Evolutionary conservation across 306 rosid species (phyloP).

Genomic region (Fagus crenata): DNA sequence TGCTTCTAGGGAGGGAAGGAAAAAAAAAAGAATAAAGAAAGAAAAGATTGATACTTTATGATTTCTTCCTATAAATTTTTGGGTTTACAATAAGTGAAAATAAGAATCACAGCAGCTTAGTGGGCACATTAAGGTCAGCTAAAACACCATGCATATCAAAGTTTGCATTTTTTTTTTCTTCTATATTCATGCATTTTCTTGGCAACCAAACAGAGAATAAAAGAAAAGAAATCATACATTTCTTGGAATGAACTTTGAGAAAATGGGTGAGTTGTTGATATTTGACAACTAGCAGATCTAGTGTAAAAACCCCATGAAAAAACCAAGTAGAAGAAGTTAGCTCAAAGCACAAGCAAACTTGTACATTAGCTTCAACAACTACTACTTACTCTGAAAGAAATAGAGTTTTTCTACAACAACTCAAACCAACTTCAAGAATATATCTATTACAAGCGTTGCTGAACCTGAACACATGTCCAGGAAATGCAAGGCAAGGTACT

Average conservation of each 20-base stretch:
- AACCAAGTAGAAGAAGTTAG: slow-evolving; percentile 39
- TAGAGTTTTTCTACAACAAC: slow-evolving; percentile 47
- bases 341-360: slow-evolving; percentile 32
- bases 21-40: not conserved
- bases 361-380: slow-evolving; percentile 46
- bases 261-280: slow-evolving; percentile 9
- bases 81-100: slow-evolving; percentile 2
- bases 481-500: slow-evolving; percentile 21
- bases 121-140: not conserved
- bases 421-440: slow-evolving; percentile 45
- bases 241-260: not conserved
- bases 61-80: slow-evolving; percentile 1
- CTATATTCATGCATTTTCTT: slow-evolving; percentile 25
- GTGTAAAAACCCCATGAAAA: slow-evolving; percentile 18
- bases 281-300: slow-evolving; percentile 34
- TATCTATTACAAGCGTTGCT: slow-evolving; percentile 26
- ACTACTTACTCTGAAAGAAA: slow-evolving; percentile 20
- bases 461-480: slow-evolving; percentile 18
- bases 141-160: not conserved
- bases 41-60: not conserved
- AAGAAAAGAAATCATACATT: slow-evolving; percentile 26
- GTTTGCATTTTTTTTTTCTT: slow-evolving; percentile 15
- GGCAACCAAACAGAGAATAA: slow-evolving; percentile 34
- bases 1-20: not conserved
- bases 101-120: not conserved